Evolutionary conservation across 371 early-diverging fungal genomes (phyloP).

Genomic region (Thermomucor indicae-seudaticae): DNA sequence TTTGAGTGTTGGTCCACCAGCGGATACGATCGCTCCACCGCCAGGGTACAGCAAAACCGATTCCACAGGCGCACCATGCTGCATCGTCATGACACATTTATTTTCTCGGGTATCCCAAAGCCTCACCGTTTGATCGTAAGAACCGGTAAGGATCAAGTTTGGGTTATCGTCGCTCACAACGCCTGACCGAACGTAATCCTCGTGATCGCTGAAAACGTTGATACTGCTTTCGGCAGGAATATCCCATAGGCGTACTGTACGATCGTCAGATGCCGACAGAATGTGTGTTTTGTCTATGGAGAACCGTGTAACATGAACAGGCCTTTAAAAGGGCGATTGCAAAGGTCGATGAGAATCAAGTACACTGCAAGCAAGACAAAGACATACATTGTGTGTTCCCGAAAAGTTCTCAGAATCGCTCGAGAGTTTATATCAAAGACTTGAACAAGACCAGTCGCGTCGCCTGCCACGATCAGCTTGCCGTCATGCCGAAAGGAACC

Average conservation of each 20-base stretch:
- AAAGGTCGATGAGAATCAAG: neutral
- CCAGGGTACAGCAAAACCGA: slow-evolving; percentile 80
- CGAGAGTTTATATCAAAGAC: slow-evolving; percentile 76
- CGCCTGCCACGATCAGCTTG: slow-evolving; percentile 89
- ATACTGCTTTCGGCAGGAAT: slow-evolving; percentile 79
- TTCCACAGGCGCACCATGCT: slow-evolving; percentile 89
- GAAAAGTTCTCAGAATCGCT: slow-evolving; percentile 83
- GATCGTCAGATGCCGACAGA: slow-evolving; percentile 87
- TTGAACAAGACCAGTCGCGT: slow-evolving; percentile 86
- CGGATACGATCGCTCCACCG: slow-evolving; percentile 77
- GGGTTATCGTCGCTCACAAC: slow-evolving; percentile 74
- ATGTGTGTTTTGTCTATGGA: slow-evolving; percentile 76
- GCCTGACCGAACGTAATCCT: slow-evolving; percentile 87
- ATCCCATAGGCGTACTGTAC: slow-evolving; percentile 90
- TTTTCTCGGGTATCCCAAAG: slow-evolving; percentile 87
- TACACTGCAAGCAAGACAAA: slow-evolving; percentile 1
- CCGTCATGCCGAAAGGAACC: slow-evolving; percentile 84
- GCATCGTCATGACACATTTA: slow-evolving; percentile 72
- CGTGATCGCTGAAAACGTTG: slow-evolving; percentile 75
- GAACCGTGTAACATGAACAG: slow-evolving; percentile 82
- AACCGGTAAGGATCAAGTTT: slow-evolving; percentile 79
- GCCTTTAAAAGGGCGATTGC: slow-evolving; percentile 33
- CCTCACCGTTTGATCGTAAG: slow-evolving; percentile 93
- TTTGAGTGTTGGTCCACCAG: slow-evolving; percentile 77
- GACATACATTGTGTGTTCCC: slow-evolving; percentile 78